Base-by-base conservation (phyloP, 495 filamentous ascomycete species). In the Trichocladium uniseriatum region DNA sequence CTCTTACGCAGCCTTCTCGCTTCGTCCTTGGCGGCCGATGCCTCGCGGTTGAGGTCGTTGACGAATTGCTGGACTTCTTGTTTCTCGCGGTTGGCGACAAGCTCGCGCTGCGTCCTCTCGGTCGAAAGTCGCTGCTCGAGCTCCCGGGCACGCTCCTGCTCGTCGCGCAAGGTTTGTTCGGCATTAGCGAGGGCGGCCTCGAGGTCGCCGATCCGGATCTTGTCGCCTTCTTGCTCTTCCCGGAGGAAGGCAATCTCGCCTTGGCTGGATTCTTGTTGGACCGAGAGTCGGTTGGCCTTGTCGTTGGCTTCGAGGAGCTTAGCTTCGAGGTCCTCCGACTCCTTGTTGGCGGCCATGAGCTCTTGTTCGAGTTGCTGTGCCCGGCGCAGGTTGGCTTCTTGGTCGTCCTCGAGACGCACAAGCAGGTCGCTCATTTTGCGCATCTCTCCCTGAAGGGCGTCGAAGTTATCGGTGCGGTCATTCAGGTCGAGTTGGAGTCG, bases 221-320 rank as follows among this genome's bases (percentile, higher is more conserved):
- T 98, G 65, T 98, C 94, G 31, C 78, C 82, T 65, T 98, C 92
- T 71, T 97, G 92, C 69, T 98, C 92, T 60, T 98, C 94, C 6
- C 94, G 81, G 21, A 98, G 63, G 79, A 98, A 98, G 0, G 84
- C 80, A 63, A 97, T 94, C 67, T 98, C 92, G 42, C 82, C 83
- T 60, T 96, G 90, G 50, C 82, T 83, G 4, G 86, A 92, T 69
- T 98, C 92, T 44, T 88, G 82, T 65, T 97, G 89, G 42, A 98
- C 86, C 8, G 82, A 83, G 10, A 95, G 72, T 35, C 89, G 76
- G 56, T 94, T 82, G 28, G 83, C 81, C 69, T 95, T 95, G 53
- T 83, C 79, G 56, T 88, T 90, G 11, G 85, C 73, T 58, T 94
- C 88, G 29, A 82, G 75, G 4, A 91, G 75, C 51, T 80, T 81